These are phyloP conservation scores for Aspergillus ostianus DNA, from an alignment of 495 filamentous ascomycete species.

Conservation along the genomic window DNA sequence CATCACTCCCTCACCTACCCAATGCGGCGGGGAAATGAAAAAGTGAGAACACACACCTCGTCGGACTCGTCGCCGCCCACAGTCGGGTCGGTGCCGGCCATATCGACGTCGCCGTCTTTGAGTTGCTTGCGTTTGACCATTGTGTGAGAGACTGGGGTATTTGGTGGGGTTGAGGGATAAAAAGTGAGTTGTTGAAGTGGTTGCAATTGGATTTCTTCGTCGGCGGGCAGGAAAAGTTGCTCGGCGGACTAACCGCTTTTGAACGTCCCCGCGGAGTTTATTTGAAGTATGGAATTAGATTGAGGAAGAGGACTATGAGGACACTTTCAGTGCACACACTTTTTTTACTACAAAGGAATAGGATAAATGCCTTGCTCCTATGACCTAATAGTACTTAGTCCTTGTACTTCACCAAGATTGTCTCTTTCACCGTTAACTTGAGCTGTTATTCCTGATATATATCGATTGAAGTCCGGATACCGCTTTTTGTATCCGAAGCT, in stretches of 20 bases:
- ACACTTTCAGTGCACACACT: no score
- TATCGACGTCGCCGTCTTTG: constrained; percentile 45
- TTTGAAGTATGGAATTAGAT: not conserved
- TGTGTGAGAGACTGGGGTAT: constrained; percentile 9
- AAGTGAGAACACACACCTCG: constrained; percentile 36
- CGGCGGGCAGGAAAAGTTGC: constrained; percentile 19
- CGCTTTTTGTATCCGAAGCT: no score
- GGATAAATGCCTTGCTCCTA: no score
- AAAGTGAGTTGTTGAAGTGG: not conserved
- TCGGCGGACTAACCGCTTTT: constrained; percentile 28
- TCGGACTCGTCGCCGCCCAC: constrained; percentile 37
- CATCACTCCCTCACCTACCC: not conserved
- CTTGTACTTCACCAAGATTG: no score
- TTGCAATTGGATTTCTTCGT: constrained; percentile 4
- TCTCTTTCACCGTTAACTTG: no score
- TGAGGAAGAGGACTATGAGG: no score
- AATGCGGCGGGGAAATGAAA: not conserved
- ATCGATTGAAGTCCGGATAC: no score
- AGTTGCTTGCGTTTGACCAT: constrained; percentile 55
- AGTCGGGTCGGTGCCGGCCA: constrained; percentile 35
- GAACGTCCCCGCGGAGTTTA: constrained; percentile 3
- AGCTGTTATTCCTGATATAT: no score
- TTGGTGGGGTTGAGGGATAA: not conserved
- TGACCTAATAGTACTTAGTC: no score
- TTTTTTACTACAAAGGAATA: no score